Evolutionary conservation across 208 protist genomes (phyloP).

Genomic region (Naegleria fowleri): DNA sequence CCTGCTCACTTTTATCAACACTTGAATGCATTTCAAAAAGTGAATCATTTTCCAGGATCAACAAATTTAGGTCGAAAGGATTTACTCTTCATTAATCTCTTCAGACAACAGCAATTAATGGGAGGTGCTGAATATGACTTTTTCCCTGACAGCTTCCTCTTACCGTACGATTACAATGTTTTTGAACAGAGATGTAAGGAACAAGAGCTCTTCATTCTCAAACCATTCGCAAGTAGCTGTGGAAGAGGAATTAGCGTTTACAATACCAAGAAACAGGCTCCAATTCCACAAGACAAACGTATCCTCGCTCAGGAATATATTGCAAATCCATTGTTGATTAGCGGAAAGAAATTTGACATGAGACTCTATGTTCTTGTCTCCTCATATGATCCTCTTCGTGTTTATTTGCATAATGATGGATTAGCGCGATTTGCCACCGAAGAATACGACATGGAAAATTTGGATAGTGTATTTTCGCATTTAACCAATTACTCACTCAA

Average conservation of each 20-base stretch:
- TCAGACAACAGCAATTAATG: neutral
- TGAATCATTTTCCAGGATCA: slow-evolving; percentile 18
- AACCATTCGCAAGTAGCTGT: neutral
- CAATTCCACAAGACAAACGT: neutral
- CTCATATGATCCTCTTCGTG: slow-evolving; percentile 76
- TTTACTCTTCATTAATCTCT: neutral
- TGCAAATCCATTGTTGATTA: slow-evolving; percentile 86
- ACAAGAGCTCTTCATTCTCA: neutral
- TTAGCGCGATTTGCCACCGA: slow-evolving; percentile 85
- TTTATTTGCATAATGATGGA: slow-evolving; percentile 77
- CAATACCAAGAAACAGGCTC: neutral
- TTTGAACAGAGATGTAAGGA: neutral
- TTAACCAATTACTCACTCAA: slow-evolving; percentile 89
- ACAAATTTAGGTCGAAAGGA: slow-evolving; percentile 14
- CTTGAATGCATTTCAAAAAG: slow-evolving; percentile 3
- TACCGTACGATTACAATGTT: neutral
- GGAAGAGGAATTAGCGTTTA: neutral
- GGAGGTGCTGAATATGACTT: neutral
- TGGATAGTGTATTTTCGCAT: slow-evolving; percentile 68
- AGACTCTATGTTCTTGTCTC: slow-evolving; percentile 93
- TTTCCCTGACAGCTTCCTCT: neutral
- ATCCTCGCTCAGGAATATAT: slow-evolving; percentile 65
- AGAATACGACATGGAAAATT: neutral
- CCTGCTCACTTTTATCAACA: neutral
- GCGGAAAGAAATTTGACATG: slow-evolving; percentile 92